phyloP scores from a whole-genome alignment of 148 eudicot genomes.

The Diospyros kaki region DNA sequence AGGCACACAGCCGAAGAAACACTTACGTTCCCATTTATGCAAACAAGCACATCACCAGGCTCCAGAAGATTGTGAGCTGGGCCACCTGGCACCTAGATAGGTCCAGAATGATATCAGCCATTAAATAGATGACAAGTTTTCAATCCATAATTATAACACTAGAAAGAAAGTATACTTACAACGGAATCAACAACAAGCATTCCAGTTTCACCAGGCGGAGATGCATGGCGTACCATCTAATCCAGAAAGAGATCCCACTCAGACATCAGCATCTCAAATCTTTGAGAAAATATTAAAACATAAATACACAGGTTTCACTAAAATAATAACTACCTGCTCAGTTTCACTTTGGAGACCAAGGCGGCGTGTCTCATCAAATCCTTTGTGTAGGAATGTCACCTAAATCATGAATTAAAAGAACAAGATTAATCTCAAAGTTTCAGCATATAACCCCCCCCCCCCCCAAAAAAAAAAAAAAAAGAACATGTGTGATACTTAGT shows the following conservation, averaged over 20 bases:
- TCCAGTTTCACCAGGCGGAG: constrained; percentile 87
- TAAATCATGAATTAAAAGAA: constrained; percentile 22
- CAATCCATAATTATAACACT: background rate
- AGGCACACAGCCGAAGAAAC: background rate
- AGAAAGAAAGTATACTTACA: constrained; percentile 43
- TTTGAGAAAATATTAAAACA: constrained; percentile 7
- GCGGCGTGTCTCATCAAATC: constrained; percentile 94
- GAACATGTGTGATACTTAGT: no score
- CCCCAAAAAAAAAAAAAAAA: no score
- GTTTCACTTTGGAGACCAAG: constrained; percentile 84
- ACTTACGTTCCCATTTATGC: constrained; percentile 76
- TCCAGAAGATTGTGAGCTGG: constrained; percentile 82
- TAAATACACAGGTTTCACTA: constrained; percentile 3
- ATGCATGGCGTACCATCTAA: constrained; percentile 87
- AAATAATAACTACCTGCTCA: constrained; percentile 57
- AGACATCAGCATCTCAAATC: background rate
- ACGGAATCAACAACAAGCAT: constrained; percentile 98
- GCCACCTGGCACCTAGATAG: constrained; percentile 91
- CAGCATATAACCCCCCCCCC: no score
- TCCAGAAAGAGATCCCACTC: constrained; percentile 14
- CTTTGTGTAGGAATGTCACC: constrained; percentile 94
- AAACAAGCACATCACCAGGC: constrained; percentile 96
- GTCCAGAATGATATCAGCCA: constrained; percentile 10
- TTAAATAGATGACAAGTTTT: background rate
- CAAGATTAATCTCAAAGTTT: background rate